A percentile compares a stretch with the other conserved stretches of the same genome.
These are phyloP conservation scores for Ophiocytium majus DNA, from an alignment of 352 stramenopile genomes.

Conservation along the genomic window DNA sequence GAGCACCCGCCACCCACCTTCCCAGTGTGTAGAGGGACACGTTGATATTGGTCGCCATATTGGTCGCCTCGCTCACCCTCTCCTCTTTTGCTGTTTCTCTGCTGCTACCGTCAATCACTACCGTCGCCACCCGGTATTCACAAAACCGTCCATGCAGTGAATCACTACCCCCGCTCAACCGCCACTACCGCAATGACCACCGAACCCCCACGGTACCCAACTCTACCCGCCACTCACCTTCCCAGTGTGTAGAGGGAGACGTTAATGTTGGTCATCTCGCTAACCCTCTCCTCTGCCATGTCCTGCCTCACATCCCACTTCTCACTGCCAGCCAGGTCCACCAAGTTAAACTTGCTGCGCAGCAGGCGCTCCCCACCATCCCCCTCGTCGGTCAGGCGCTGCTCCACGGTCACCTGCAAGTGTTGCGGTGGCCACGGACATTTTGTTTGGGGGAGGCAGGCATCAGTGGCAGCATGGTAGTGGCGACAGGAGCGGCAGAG, in stretches of 20 bases:
- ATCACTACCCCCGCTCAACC: too few species aligned
- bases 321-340: conserved; percentile 86
- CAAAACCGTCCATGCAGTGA: too few species aligned
- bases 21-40: conserved; percentile 83
- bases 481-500: too few species aligned
- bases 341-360: conserved; percentile 87
- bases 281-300: conserved; percentile 76
- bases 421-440: too few species aligned
- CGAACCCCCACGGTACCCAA: too few species aligned
- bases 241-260: conserved; percentile 83
- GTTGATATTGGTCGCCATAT: conserved; percentile 86
- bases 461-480: too few species aligned
- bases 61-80: background rate
- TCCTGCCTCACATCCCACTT: conserved; percentile 80
- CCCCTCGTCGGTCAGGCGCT: conserved; percentile 60
- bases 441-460: too few species aligned
- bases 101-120: background rate
- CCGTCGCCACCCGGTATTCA: too few species aligned
- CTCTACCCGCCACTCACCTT: conserved; percentile 58
- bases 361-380: conserved; percentile 60
- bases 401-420: conserved; percentile 48
- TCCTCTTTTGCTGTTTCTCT: background rate
- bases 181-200: too few species aligned
- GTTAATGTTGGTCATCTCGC: conserved; percentile 91
- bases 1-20: conserved; percentile 58